Percentiles rank a stretch among this genome's conserved stretches.
Conservation (phyloP, 2,329 filamentous ascomycete species). For the Piedraia hortae region DNA sequence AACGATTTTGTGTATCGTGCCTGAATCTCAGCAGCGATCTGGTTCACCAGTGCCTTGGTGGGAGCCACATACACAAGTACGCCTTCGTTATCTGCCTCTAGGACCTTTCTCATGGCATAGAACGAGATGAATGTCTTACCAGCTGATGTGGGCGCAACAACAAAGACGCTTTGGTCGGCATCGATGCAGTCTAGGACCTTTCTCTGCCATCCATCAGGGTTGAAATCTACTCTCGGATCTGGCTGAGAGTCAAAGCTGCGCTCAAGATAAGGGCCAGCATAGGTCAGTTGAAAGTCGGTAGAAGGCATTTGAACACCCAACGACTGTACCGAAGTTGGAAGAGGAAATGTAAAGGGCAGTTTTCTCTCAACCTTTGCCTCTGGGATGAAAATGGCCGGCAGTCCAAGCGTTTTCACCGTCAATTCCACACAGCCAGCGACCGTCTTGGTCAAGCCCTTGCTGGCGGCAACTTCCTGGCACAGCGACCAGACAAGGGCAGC, state of each 20-base stretch:
- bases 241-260: slow-evolving; percentile 40
- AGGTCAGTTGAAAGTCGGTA: slow-evolving; percentile 35
- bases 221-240: slow-evolving; percentile 42
- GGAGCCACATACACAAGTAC: slow-evolving; percentile 56
- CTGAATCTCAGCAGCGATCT: slow-evolving; percentile 55
- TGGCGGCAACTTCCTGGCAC: slow-evolving; percentile 14
- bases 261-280: slow-evolving; percentile 48
- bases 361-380: slow-evolving; percentile 7
- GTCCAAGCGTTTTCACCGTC: slow-evolving; percentile 14
- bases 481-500: slow-evolving; percentile 22
- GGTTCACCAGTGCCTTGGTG: slow-evolving; percentile 59
- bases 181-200: slow-evolving; percentile 49
- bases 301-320: slow-evolving; percentile 14
- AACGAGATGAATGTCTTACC: slow-evolving; percentile 69
- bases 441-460: slow-evolving; percentile 16
- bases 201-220: slow-evolving; percentile 52
- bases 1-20: slow-evolving; percentile 43
- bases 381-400: slow-evolving; percentile 15
- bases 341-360: slow-evolving; percentile 19
- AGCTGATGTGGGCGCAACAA: slow-evolving; percentile 50
- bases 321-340: slow-evolving; percentile 8
- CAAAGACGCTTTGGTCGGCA: slow-evolving; percentile 38
- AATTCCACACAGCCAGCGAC: slow-evolving; percentile 13
- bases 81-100: slow-evolving; percentile 38
- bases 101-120: slow-evolving; percentile 54